These are phyloP conservation scores for Leishmania martiniquensis DNA, from an alignment of 208 protist species.

Conservation along the genomic window DNA sequence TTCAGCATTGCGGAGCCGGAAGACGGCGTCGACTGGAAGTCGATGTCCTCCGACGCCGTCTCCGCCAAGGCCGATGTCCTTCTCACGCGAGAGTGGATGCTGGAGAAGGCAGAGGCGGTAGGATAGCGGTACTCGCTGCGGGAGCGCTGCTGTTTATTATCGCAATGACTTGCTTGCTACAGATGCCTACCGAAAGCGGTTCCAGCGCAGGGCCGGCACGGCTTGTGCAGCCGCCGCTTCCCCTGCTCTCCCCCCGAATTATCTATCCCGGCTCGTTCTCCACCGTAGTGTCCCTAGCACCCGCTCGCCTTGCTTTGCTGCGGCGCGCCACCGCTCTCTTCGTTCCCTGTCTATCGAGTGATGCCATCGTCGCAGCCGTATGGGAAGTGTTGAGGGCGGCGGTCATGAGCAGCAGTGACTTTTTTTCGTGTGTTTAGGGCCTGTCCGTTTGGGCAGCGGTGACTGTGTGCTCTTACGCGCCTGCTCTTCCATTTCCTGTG, in stretches of 20 bases:
- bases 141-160: neutral
- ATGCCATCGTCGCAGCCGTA: neutral
- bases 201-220: neutral
- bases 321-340: neutral
- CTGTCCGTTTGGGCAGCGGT: neutral
- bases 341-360: neutral
- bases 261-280: neutral
- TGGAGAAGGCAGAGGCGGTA: conserved; percentile 11
- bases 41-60: conserved; percentile 37
- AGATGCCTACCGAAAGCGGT: neutral
- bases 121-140: neutral
- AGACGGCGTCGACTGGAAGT: conserved; percentile 38
- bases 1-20: conserved; percentile 32
- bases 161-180: neutral
- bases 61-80: conserved; percentile 36
- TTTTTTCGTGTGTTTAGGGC: neutral
- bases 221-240: conserved; percentile 2
- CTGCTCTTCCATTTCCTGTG: neutral
- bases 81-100: conserved; percentile 33
- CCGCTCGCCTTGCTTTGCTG: neutral
- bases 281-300: neutral
- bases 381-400: neutral
- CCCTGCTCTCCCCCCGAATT: neutral
- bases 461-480: neutral
- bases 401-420: neutral